phyloP scores from a whole-genome alignment of 2,329 filamentous ascomycete genomes.

The Trichoderma simmonsii region DNA sequence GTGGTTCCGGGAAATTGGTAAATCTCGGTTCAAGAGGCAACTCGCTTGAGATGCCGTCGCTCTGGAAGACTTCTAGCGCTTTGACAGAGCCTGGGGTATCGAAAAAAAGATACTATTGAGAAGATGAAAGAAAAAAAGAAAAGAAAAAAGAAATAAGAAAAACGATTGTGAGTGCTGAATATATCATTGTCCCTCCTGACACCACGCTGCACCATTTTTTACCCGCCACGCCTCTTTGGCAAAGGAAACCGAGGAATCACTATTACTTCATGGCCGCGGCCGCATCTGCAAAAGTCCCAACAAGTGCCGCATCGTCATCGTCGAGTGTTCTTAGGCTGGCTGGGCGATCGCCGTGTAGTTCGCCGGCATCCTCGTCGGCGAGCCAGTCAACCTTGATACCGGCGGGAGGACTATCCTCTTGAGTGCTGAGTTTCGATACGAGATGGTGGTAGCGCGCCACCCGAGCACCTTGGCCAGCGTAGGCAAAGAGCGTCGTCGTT shows the following conservation, averaged over 20 bases:
- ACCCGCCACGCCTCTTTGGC: neutral
- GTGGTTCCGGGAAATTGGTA: constrained; percentile 16
- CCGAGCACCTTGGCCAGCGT: constrained; percentile 54
- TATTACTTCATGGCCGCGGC: constrained; percentile 48
- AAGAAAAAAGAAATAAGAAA: neutral
- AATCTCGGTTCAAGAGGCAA: constrained; percentile 12
- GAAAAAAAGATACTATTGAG: constrained; percentile 2
- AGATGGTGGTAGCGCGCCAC: constrained; percentile 59
- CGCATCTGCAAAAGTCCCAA: constrained; percentile 60
- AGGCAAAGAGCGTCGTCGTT: constrained; percentile 45
- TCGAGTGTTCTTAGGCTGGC: constrained; percentile 35
- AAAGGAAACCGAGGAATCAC: neutral
- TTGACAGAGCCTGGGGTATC: constrained; percentile 13
- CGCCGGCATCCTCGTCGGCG: constrained; percentile 48
- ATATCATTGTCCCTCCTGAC: neutral
- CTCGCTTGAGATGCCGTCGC: constrained; percentile 8
- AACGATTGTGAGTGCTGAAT: constrained; percentile 8
- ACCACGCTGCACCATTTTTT: neutral
- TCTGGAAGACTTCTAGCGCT: neutral
- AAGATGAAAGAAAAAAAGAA: neutral
- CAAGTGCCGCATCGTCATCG: constrained; percentile 43
- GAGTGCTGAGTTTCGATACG: constrained; percentile 55
- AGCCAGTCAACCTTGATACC: constrained; percentile 55
- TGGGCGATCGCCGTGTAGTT: constrained; percentile 40
- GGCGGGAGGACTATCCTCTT: constrained; percentile 38